A percentile compares a stretch with the other conserved stretches of the same genome.
Evolutionary conservation across 2,329 filamentous ascomycete genomes (phyloP).

Genomic region (Leptosphaerulina australis): DNA sequence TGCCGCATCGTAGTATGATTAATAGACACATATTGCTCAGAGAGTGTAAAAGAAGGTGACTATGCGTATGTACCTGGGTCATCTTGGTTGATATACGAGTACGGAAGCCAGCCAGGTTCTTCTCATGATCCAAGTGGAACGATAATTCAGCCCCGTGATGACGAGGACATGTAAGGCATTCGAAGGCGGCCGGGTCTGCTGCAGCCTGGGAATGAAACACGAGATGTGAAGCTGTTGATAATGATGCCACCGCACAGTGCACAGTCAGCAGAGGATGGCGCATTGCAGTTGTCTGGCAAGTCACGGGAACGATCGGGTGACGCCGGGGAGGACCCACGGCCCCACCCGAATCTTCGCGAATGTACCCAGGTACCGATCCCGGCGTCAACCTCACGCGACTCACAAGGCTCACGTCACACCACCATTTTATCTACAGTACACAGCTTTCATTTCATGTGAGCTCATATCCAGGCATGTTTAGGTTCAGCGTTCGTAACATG

Average conservation of each 20-base stretch:
- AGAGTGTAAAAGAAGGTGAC: neutral
- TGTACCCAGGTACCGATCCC: conserved; percentile 1
- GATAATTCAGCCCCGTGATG: neutral
- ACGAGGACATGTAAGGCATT: neutral
- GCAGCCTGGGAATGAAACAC: neutral
- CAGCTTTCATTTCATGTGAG: neutral
- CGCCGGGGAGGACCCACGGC: conserved; percentile 8
- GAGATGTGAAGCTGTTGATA: neutral
- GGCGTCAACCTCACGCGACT: conserved; percentile 13
- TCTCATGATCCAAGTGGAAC: neutral
- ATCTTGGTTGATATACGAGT: neutral
- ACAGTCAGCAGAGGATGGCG: conserved; percentile 9
- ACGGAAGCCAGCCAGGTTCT: neutral
- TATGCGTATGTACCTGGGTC: neutral
- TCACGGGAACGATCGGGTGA: conserved; percentile 8
- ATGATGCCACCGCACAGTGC: conserved; percentile 8
- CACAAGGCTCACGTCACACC: conserved; percentile 5
- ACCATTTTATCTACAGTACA: neutral
- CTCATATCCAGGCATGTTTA: no score
- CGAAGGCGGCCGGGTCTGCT: neutral
- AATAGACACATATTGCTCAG: no score
- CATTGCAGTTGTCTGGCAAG: neutral
- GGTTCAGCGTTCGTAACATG: conserved; percentile 24
- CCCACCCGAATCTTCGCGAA: conserved; percentile 10
- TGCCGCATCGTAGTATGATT: no score